phyloP scores from a whole-genome alignment of 148 eudicot species.

The Chenopodium album region DNA sequence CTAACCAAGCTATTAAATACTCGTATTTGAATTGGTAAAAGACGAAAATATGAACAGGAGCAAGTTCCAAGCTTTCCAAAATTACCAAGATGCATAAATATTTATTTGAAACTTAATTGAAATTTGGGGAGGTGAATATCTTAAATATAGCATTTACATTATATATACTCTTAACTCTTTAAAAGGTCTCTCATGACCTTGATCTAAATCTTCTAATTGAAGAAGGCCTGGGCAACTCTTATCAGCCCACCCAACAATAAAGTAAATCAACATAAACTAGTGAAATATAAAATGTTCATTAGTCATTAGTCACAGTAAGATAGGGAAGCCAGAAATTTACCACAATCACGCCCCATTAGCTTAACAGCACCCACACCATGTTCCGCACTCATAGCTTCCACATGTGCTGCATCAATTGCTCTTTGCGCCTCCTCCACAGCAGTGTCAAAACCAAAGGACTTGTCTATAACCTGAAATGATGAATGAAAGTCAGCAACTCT shows the following conservation, averaged over 20 bases:
- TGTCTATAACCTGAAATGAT: constrained; percentile 43
- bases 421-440: constrained; percentile 58
- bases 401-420: constrained; percentile 54
- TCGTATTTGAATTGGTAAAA: not conserved
- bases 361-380: constrained; percentile 50
- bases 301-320: not conserved
- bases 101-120: not conserved
- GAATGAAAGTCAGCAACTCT: not conserved
- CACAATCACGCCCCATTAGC: constrained; percentile 48
- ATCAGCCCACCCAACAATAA: not conserved
- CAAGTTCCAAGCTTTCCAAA: not conserved
- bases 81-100: not conserved
- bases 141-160: not conserved
- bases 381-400: constrained; percentile 47
- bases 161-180: not conserved
- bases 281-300: not conserved
- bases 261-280: not conserved
- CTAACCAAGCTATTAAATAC: not conserved
- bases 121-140: not conserved
- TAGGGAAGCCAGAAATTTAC: constrained; percentile 19
- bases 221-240: not conserved
- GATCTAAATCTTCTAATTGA: too few species aligned
- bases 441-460: constrained; percentile 52
- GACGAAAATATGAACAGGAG: not conserved
- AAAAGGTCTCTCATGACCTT: not conserved